Conservation (phyloP, 1,284 basidiomycete species). For the Moesziomyces aphidis region DNA sequence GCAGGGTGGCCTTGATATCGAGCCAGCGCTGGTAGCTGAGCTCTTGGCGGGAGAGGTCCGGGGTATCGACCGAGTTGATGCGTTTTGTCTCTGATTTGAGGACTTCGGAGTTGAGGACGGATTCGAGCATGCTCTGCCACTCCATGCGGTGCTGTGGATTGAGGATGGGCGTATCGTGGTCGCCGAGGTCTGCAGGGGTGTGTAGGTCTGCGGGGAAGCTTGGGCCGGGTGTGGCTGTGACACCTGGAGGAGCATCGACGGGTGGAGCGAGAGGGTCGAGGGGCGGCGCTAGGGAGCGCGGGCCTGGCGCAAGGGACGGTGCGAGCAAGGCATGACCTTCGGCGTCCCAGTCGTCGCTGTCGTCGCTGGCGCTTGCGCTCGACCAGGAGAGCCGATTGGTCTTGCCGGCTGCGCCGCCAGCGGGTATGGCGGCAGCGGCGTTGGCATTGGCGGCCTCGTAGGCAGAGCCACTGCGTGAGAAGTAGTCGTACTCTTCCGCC, state of each 20-base stretch:
- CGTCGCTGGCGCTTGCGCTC: slow-evolving; percentile 41
- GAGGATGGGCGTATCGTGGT: slow-evolving; percentile 47
- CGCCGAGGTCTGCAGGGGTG: slow-evolving; percentile 27
- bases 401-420: slow-evolving; percentile 8
- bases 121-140: slow-evolving; percentile 68
- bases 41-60: slow-evolving; percentile 54
- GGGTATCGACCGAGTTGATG: slow-evolving; percentile 68
- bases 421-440: slow-evolving; percentile 6
- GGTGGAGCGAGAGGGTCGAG: slow-evolving; percentile 15
- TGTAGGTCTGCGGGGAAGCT: slow-evolving; percentile 43
- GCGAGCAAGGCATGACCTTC: slow-evolving; percentile 13
- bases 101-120: slow-evolving; percentile 65
- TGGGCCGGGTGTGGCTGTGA: slow-evolving; percentile 39
- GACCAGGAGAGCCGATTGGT: slow-evolving; percentile 17
- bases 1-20: slow-evolving; percentile 85
- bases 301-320: not conserved
- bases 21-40: slow-evolving; percentile 78
- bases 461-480: slow-evolving; percentile 25
- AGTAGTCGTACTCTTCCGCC: slow-evolving; percentile 43
- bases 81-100: slow-evolving; percentile 66
- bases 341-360: slow-evolving; percentile 48
- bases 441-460: slow-evolving; percentile 26
- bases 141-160: slow-evolving; percentile 61
- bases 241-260: slow-evolving; percentile 6
- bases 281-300: slow-evolving; percentile 17